These are phyloP conservation scores for Glycine latifolia DNA, from an alignment of 306 rosid species.

Conservation along the genomic window DNA sequence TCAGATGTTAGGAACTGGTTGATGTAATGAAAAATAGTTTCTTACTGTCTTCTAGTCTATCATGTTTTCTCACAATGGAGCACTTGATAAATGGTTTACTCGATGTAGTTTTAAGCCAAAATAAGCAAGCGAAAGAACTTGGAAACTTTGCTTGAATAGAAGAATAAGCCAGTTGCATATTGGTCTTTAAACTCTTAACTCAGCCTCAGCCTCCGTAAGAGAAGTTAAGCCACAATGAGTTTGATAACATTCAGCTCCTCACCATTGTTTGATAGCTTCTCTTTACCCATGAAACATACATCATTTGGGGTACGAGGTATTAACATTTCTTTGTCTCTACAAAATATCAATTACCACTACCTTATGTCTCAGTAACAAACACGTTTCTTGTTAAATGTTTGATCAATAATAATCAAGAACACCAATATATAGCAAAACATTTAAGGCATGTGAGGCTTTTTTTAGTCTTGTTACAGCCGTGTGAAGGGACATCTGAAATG, in stretches of 20 bases:
- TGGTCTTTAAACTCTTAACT: background rate
- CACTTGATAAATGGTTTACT: background rate
- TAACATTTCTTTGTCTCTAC: background rate
- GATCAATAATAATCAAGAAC: background rate
- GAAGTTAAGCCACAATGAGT: background rate
- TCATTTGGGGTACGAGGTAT: background rate
- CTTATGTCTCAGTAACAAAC: background rate
- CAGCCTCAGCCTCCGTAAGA: background rate
- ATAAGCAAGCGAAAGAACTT: background rate
- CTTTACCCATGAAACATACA: background rate
- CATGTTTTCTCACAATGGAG: background rate
- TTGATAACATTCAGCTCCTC: background rate
- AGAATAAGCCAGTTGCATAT: constrained; percentile 14
- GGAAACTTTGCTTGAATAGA: constrained; percentile 12
- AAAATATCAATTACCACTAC: background rate
- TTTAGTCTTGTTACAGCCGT: background rate
- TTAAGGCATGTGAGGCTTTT: background rate
- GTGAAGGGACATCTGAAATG: background rate
- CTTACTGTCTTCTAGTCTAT: background rate
- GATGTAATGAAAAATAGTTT: background rate
- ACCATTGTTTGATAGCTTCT: background rate
- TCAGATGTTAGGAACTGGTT: constrained; percentile 4
- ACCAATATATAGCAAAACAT: background rate
- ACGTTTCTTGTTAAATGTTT: background rate
- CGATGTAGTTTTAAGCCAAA: background rate